phyloP scores from a whole-genome alignment of 2,329 filamentous ascomycete species.

The Fusarium sulawesiense region DNA sequence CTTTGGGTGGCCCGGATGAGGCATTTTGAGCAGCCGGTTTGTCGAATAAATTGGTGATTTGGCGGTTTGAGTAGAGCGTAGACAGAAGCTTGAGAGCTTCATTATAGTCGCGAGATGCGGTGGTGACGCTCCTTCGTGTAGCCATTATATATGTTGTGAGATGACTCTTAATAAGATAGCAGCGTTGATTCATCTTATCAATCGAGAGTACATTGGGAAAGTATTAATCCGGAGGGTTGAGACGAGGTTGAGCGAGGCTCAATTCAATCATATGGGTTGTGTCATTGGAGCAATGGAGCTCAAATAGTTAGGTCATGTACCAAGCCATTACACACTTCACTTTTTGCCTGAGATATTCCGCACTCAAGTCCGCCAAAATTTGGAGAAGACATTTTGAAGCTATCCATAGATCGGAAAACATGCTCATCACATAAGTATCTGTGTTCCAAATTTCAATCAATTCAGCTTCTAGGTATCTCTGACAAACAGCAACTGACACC shows the following conservation, averaged over 20 bases:
- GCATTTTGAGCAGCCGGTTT: slow-evolving; percentile 45
- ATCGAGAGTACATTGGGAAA: background rate
- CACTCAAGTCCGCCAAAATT: background rate
- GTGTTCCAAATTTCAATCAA: background rate
- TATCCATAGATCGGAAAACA: background rate
- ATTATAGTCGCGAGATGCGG: slow-evolving; percentile 59
- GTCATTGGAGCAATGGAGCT: background rate
- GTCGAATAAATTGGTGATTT: slow-evolving; percentile 66
- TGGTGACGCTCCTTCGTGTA: slow-evolving; percentile 20
- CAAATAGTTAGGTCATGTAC: background rate
- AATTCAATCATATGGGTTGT: background rate
- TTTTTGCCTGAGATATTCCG: background rate
- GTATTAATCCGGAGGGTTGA: background rate
- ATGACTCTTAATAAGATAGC: background rate
- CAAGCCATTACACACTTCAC: background rate
- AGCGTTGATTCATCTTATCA: slow-evolving; percentile 1
- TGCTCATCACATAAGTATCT: background rate
- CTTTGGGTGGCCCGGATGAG: slow-evolving; percentile 55
- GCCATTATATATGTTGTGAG: slow-evolving; percentile 8
- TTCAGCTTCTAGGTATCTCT: background rate
- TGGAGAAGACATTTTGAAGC: background rate
- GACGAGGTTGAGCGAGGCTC: background rate
- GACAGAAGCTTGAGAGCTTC: slow-evolving; percentile 80
- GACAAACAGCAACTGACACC: background rate
- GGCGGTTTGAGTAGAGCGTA: slow-evolving; percentile 82